These are phyloP conservation scores for Aspergillus uvarum DNA, from an alignment of 2,329 filamentous ascomycete species.

Conservation along the genomic window DNA sequence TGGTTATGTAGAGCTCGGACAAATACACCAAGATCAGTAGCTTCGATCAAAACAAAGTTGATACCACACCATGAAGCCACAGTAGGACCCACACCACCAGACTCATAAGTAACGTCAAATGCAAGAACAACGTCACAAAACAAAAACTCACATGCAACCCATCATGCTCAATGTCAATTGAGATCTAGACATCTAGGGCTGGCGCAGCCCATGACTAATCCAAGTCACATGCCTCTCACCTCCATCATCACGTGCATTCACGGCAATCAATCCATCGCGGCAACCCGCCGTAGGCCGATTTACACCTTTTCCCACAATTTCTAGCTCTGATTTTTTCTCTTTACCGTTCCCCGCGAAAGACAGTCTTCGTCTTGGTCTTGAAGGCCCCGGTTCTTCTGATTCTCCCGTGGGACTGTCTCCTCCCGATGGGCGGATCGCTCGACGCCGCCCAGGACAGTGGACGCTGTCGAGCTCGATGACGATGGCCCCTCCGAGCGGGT, in stretches of 20 bases:
- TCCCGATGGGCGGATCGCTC: constrained; percentile 39
- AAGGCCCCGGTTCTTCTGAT: constrained; percentile 24
- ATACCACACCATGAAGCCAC: too few relatives aligned
- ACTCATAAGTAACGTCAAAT: too few relatives aligned
- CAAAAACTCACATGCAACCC: too few relatives aligned
- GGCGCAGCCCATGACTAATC: not conserved
- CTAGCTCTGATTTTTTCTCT: not conserved
- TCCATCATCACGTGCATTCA: not conserved
- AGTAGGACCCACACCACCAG: too few relatives aligned
- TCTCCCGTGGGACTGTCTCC: constrained; percentile 18
- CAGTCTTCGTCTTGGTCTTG: constrained; percentile 5
- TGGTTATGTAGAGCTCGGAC: too few relatives aligned
- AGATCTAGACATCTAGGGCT: not conserved
- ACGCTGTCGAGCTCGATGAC: constrained; percentile 37
- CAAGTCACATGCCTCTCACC: not conserved
- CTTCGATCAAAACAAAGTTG: too few relatives aligned
- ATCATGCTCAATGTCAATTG: not conserved
- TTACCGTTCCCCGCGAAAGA: not conserved
- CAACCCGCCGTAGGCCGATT: not conserved
- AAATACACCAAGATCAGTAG: too few relatives aligned
- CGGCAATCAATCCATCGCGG: not conserved
- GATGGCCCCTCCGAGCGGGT: constrained; percentile 58
- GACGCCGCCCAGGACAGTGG: constrained; percentile 37
- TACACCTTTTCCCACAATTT: not conserved
- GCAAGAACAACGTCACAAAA: too few relatives aligned